Conservation (phyloP, 352 stramenopile genomes). For the Globisporangium okanoganense region DNA sequence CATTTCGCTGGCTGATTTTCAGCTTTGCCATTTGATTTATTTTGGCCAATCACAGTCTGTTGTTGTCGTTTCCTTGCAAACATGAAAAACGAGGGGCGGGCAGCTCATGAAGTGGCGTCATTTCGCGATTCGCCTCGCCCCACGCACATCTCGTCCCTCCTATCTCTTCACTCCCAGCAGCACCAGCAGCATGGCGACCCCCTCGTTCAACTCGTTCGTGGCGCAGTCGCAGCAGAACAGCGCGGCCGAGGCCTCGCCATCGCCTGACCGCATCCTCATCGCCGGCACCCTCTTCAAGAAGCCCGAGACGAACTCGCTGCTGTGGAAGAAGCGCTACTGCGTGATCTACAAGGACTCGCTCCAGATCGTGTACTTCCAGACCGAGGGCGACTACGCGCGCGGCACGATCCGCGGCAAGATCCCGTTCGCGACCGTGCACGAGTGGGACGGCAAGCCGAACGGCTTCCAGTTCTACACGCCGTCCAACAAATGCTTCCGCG, state of each 20-base stretch:
- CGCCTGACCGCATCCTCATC: conserved; percentile 46
- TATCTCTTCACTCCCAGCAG: no score
- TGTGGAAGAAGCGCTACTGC: conserved; percentile 88
- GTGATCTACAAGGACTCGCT: conserved; percentile 66
- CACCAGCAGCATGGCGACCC: conserved; percentile 13
- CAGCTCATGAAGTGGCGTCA: conserved; percentile 2
- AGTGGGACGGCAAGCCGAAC: conserved; percentile 84
- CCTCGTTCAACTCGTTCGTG: conserved; percentile 53
- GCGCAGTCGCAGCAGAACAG: conserved; percentile 43
- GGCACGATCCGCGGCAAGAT: conserved; percentile 78
- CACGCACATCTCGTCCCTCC: not conserved
- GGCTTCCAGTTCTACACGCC: conserved; percentile 88
- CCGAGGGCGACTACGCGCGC: conserved; percentile 66
- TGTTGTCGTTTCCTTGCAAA: not conserved
- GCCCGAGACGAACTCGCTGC: conserved; percentile 75
- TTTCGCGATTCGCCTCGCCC: conserved; percentile 18
- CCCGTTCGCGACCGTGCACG: conserved; percentile 73
- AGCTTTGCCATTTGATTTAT: no score
- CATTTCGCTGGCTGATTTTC: no score
- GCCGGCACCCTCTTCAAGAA: conserved; percentile 79
- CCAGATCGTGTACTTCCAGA: conserved; percentile 83
- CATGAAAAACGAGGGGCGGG: not conserved
- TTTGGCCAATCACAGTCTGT: not conserved
- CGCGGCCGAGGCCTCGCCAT: conserved; percentile 23
- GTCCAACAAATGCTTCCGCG: conserved; percentile 78